Evolutionary conservation across 768 basidiomycete species (phyloP).

Genomic region (Lentinula sp.): DNA sequence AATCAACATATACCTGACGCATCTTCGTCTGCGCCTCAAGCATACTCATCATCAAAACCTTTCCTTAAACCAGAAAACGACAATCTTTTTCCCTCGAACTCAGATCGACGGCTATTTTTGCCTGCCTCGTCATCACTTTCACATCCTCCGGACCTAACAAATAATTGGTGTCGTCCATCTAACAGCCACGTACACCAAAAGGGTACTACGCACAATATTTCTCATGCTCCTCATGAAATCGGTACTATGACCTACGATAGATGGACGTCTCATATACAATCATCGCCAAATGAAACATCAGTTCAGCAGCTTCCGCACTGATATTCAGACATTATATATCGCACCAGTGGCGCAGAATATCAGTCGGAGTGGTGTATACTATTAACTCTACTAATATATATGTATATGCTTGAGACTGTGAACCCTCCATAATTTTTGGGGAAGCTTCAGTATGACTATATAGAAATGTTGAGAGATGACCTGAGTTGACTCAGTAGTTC

Average conservation of each 20-base stretch:
- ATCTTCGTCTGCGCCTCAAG: neutral
- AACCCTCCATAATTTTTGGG: neutral
- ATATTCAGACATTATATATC: neutral
- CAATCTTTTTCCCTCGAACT: neutral
- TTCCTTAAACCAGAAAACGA: neutral
- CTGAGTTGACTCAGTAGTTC: neutral
- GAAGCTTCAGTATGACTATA: too few relatives aligned
- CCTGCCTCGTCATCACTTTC: neutral
- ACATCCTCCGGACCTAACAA: neutral
- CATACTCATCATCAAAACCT: neutral
- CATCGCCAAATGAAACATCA: neutral
- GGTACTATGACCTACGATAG: slow-evolving; percentile 27
- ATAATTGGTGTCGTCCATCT: too few relatives aligned
- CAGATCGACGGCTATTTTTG: neutral
- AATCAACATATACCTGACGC: neutral
- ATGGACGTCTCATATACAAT: slow-evolving; percentile 24
- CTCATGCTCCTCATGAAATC: slow-evolving; percentile 10
- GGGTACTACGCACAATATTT: neutral
- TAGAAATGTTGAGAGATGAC: neutral
- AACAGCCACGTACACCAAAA: slow-evolving; percentile 8
- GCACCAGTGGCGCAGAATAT: neutral
- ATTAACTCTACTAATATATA: neutral
- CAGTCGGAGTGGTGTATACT: neutral
- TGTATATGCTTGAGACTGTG: neutral
- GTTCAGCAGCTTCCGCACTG: neutral